A percentile compares a stretch with the other conserved stretches of the same genome.
These are phyloP conservation scores for Trichophyton schoenleinii DNA, from an alignment of 2,329 filamentous ascomycete genomes.

Conservation along the genomic window DNA sequence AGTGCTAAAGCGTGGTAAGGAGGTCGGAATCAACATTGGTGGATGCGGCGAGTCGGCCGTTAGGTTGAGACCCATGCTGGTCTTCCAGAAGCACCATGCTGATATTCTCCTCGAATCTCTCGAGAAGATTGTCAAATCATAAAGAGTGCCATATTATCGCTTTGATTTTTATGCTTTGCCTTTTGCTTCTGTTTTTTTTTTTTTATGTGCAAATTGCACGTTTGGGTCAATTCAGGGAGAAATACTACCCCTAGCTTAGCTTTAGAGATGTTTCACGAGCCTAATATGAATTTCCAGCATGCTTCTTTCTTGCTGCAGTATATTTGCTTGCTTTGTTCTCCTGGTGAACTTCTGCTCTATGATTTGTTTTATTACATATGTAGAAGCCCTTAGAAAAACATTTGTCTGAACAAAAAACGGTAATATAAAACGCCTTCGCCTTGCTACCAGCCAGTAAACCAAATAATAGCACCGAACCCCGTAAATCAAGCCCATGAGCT, in stretches of 20 bases:
- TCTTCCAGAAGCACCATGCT: conserved; percentile 83
- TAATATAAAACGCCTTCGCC: background rate
- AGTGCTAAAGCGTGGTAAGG: conserved; percentile 68
- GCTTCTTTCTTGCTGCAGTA: background rate
- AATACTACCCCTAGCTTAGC: background rate
- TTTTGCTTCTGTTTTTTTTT: background rate
- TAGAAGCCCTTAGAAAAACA: background rate
- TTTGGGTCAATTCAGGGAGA: background rate
- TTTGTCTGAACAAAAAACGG: background rate
- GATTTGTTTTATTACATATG: background rate
- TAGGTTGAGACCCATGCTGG: conserved; percentile 74
- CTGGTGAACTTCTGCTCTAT: background rate
- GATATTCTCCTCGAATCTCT: conserved; percentile 68
- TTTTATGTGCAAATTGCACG: background rate
- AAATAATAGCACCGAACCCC: background rate
- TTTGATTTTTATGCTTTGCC: background rate
- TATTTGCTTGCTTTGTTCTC: background rate
- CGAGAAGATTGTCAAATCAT: conserved; percentile 56
- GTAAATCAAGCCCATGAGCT: background rate
- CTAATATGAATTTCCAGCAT: background rate
- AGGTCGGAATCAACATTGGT: conserved; percentile 72
- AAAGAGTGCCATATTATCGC: conserved; percentile 6
- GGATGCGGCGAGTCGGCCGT: conserved; percentile 66
- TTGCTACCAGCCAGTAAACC: background rate
- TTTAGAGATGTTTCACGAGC: background rate